These are phyloP conservation scores for Trichothecium roseum DNA, from an alignment of 2,329 filamentous ascomycete species.

Conservation along the genomic window DNA sequence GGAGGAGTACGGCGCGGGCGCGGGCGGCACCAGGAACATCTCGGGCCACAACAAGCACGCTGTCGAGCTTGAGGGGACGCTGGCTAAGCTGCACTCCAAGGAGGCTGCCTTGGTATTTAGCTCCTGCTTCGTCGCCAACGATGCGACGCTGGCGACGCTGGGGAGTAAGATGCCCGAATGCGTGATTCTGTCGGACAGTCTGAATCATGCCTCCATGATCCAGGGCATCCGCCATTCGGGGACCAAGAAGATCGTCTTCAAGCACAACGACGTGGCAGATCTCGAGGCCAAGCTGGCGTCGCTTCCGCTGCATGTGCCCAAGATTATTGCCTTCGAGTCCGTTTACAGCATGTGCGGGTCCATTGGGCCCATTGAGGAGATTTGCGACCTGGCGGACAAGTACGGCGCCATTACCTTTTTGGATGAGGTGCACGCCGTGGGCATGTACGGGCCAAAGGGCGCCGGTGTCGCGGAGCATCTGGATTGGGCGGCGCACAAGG, in stretches of 20 bases:
- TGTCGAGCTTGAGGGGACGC: constrained; percentile 66
- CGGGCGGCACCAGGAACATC: constrained; percentile 93
- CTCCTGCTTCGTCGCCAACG: constrained; percentile 97
- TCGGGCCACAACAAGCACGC: constrained; percentile 97
- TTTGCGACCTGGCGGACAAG: constrained; percentile 93
- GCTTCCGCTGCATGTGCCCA: constrained; percentile 73
- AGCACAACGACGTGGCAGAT: constrained; percentile 93
- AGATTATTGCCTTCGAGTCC: constrained; percentile 98
- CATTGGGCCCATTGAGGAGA: constrained; percentile 88
- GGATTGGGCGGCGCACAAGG: constrained; percentile 78
- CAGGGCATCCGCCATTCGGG: constrained; percentile 97
- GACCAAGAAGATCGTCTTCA: constrained; percentile 96
- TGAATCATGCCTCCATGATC: constrained; percentile 99
- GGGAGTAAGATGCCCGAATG: constrained; percentile 94
- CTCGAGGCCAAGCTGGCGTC: constrained; percentile 87
- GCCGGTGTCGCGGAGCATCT: constrained; percentile 96
- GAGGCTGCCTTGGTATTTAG: constrained; percentile 90
- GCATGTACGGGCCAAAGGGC: constrained; percentile 95
- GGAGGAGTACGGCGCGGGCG: constrained; percentile 89
- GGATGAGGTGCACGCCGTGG: constrained; percentile 97
- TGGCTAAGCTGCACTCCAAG: constrained; percentile 85
- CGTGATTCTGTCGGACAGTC: constrained; percentile 92
- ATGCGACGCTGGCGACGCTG: constrained; percentile 91
- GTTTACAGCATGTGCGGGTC: constrained; percentile 99
- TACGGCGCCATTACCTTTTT: constrained; percentile 96